Conservation (phyloP, 176 grass and related monocot genomes). For the Avena sativa region DNA sequence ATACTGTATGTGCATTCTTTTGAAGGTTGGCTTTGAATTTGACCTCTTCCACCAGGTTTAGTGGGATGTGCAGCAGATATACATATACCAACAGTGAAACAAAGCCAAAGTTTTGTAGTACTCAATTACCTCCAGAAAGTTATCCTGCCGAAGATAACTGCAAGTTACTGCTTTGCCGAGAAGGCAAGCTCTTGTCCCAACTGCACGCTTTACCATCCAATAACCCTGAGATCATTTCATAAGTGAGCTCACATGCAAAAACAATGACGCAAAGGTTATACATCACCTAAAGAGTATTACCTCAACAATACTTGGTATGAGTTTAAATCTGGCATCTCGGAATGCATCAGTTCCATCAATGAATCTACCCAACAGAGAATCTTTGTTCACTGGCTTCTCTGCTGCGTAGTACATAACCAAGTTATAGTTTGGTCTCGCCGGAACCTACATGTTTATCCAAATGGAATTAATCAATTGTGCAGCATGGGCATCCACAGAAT, state of each 20-base stretch:
- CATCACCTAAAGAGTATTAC: constrained; percentile 50
- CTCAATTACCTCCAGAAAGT: constrained; percentile 85
- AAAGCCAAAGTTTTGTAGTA: background rate
- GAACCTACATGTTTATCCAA: constrained; percentile 73
- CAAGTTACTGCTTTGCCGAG: constrained; percentile 96
- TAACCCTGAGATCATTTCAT: constrained; percentile 63
- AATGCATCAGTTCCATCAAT: constrained; percentile 89
- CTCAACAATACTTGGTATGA: constrained; percentile 95
- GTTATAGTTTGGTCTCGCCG: constrained; percentile 92
- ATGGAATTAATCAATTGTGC: constrained; percentile 21
- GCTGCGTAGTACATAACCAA: constrained; percentile 87
- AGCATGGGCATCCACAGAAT: constrained; percentile 17
- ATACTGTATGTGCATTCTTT: background rate
- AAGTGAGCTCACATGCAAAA: constrained; percentile 37
- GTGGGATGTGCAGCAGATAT: background rate
- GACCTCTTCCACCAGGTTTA: constrained; percentile 2
- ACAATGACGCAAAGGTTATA: constrained; percentile 19
- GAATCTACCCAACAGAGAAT: constrained; percentile 85
- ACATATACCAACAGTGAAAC: background rate
- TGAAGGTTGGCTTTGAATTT: background rate
- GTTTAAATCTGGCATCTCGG: constrained; percentile 93
- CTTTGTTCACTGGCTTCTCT: constrained; percentile 81
- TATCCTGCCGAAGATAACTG: constrained; percentile 90
- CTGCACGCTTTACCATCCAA: constrained; percentile 99
- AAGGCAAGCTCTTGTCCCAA: constrained; percentile 97